Evolutionary conservation across 495 filamentous ascomycete genomes (phyloP).

Genomic region (Neurospora terricola): DNA sequence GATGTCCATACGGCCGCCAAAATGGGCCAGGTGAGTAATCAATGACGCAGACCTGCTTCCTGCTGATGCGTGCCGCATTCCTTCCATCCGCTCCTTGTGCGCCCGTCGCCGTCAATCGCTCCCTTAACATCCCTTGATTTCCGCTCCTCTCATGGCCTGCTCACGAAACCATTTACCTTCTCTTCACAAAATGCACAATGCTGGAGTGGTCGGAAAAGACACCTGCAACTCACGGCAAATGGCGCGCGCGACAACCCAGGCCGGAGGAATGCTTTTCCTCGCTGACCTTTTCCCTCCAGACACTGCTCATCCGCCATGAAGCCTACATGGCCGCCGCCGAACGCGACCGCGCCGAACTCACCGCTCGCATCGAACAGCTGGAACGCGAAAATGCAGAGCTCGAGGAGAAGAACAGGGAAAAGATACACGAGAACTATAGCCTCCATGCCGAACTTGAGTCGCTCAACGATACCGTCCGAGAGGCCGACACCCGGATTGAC

Average conservation of each 20-base stretch:
- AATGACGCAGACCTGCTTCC: neutral
- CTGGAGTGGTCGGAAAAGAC: neutral
- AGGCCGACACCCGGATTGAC: constrained; percentile 65
- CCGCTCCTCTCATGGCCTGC: neutral
- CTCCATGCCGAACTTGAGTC: constrained; percentile 74
- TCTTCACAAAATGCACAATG: neutral
- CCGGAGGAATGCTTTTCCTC: constrained; percentile 10
- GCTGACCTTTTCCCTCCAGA: constrained; percentile 57
- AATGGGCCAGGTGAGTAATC: constrained; percentile 68
- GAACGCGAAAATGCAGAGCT: constrained; percentile 68
- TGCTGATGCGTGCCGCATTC: neutral
- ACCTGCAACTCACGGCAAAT: neutral
- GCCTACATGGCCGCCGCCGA: constrained; percentile 85
- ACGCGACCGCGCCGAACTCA: constrained; percentile 62
- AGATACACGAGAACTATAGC: constrained; percentile 67
- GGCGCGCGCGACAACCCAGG: constrained; percentile 2
- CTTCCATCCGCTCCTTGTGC: neutral
- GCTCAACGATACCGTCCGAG: constrained; percentile 61
- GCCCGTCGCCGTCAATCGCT: neutral
- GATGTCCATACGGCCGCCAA: constrained; percentile 77
- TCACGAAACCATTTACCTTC: neutral
- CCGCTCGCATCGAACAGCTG: constrained; percentile 58
- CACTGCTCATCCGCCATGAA: constrained; percentile 83
- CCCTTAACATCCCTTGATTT: neutral
- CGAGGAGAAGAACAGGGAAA: constrained; percentile 61